A percentile compares a stretch with the other conserved stretches of the same genome.
phyloP scores from a whole-genome alignment of 805 yeast genomes.

The fission yeast (Schizosaccharomyces pombe) region DNA sequence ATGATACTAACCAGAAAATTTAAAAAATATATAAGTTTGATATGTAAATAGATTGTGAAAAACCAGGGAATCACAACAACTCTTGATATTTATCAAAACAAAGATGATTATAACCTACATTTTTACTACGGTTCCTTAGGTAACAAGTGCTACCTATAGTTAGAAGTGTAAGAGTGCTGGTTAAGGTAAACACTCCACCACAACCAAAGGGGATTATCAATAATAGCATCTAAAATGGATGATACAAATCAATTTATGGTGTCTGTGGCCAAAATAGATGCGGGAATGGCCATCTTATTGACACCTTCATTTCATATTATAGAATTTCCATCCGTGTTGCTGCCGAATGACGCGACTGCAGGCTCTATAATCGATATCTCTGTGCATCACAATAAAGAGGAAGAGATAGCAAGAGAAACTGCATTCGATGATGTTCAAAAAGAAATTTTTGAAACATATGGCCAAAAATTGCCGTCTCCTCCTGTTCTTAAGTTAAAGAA shows the following conservation, averaged over 20 bases:
- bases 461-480: conserved; percentile 40
- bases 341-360: conserved; percentile 76
- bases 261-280: conserved; percentile 74
- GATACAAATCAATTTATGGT: conserved; percentile 1
- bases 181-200: too few species aligned
- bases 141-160: too few species aligned
- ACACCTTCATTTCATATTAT: conserved; percentile 47
- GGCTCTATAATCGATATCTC: conserved; percentile 75
- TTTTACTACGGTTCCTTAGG: too few species aligned
- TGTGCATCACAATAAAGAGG: conserved; percentile 52
- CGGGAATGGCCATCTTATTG: conserved; percentile 71
- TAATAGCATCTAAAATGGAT: background rate
- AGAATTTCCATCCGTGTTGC: conserved; percentile 83
- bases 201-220: too few species aligned
- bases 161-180: too few species aligned
- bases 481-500: conserved; percentile 53
- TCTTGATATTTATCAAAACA: too few species aligned
- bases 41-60: too few species aligned
- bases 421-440: conserved; percentile 46
- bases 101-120: too few species aligned
- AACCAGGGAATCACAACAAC: too few species aligned
- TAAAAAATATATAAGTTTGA: too few species aligned
- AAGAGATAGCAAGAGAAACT: conserved; percentile 36
- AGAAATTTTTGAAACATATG: conserved; percentile 48
- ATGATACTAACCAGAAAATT: too few species aligned